phyloP scores from a whole-genome alignment of 2,329 filamentous ascomycete species.

The Aspergillus udagawae region DNA sequence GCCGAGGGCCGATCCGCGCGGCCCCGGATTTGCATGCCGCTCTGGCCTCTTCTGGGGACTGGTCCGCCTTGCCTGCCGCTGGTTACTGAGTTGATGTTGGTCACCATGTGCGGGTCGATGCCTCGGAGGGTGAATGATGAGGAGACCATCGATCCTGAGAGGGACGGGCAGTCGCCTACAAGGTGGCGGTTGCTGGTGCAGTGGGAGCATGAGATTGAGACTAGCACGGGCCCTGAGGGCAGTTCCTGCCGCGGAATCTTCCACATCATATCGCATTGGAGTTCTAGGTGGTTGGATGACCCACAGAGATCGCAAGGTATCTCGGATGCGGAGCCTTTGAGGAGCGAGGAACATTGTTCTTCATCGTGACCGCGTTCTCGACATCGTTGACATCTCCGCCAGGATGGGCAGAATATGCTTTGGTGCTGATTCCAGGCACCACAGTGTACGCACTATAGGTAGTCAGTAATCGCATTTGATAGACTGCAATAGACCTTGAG shows the following conservation, averaged over 20 bases:
- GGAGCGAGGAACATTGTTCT: slow-evolving; percentile 53
- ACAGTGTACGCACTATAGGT: slow-evolving; percentile 40
- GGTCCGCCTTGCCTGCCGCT: slow-evolving; percentile 9
- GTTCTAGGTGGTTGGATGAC: slow-evolving; percentile 54
- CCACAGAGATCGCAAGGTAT: slow-evolving; percentile 60
- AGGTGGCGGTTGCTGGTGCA: slow-evolving; percentile 43
- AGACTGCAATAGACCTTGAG: neutral
- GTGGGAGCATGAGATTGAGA: slow-evolving; percentile 43
- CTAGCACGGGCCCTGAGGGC: slow-evolving; percentile 26
- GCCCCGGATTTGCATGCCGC: slow-evolving; percentile 34
- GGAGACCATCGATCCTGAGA: slow-evolving; percentile 22
- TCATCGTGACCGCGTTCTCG: slow-evolving; percentile 58
- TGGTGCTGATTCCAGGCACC: slow-evolving; percentile 38
- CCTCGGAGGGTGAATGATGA: slow-evolving; percentile 39
- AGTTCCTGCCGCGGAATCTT: slow-evolving; percentile 29
- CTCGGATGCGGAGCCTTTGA: slow-evolving; percentile 51
- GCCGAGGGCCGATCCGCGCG: slow-evolving; percentile 28
- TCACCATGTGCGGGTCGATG: slow-evolving; percentile 34
- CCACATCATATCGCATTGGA: slow-evolving; percentile 59
- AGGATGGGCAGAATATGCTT: slow-evolving; percentile 37
- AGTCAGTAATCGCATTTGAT: neutral
- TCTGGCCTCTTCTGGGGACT: slow-evolving; percentile 16
- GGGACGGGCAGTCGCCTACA: slow-evolving; percentile 42
- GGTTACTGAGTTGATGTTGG: slow-evolving; percentile 34
- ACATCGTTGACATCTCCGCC: slow-evolving; percentile 52